Evolutionary conservation across 2,329 filamentous ascomycete genomes (phyloP).

Genomic region (Aspergillus sp.): DNA sequence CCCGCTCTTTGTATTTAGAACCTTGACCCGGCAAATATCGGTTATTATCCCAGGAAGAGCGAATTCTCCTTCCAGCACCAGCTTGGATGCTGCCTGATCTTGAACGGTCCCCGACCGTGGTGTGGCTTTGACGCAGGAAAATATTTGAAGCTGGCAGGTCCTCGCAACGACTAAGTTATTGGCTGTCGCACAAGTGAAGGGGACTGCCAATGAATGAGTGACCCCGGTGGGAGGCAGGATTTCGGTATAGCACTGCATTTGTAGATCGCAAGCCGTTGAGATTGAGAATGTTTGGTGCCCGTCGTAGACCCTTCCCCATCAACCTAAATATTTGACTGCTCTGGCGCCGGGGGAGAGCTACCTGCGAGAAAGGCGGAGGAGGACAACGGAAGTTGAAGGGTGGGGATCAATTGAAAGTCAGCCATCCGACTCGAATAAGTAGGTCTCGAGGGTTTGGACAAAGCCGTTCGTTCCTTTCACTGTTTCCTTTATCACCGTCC

Average conservation of each 20-base stretch:
- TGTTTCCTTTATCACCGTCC: background rate
- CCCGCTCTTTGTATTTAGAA: slow-evolving; percentile 69
- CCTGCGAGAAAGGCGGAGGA: background rate
- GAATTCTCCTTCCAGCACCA: slow-evolving; percentile 83
- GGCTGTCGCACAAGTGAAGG: slow-evolving; percentile 72
- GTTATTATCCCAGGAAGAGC: slow-evolving; percentile 80
- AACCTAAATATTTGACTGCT: background rate
- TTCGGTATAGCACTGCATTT: slow-evolving; percentile 98
- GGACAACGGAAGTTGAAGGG: background rate
- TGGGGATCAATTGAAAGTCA: background rate
- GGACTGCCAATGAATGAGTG: slow-evolving; percentile 77
- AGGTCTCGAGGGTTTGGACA: background rate
- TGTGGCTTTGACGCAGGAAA: slow-evolving; percentile 65
- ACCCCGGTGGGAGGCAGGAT: slow-evolving; percentile 91
- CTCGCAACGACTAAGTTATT: slow-evolving; percentile 89
- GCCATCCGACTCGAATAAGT: background rate
- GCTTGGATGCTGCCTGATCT: slow-evolving; percentile 69
- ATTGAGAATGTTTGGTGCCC: background rate
- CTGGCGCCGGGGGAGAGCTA: slow-evolving; percentile 7
- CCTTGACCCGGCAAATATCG: slow-evolving; percentile 75
- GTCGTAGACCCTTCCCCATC: background rate
- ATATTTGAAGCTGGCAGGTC: slow-evolving; percentile 90
- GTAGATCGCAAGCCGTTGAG: slow-evolving; percentile 1
- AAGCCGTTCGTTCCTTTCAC: background rate
- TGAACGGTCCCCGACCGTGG: slow-evolving; percentile 44